Conservation (phyloP, 805 yeast species). For the Kodamaea neixiangensis region DNA sequence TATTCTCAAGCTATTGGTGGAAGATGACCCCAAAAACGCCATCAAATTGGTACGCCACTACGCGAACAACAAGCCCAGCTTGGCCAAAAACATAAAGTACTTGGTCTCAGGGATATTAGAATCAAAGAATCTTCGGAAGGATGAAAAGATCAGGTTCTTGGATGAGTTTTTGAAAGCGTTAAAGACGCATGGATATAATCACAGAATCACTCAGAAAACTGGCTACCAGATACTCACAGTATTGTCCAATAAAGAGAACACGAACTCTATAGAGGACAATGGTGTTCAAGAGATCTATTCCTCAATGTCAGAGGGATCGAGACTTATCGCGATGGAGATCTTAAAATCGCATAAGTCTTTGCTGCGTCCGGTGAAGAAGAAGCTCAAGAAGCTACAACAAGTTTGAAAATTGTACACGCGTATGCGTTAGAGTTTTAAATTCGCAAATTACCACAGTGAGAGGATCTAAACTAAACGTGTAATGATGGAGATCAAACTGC, state of each 20-base stretch:
- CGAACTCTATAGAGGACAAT: neutral
- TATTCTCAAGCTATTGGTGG: slow-evolving; percentile 28
- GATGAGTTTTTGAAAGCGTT: slow-evolving; percentile 20
- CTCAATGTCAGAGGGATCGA: slow-evolving; percentile 3
- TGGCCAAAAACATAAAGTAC: slow-evolving; percentile 21
- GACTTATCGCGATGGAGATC: slow-evolving; percentile 3
- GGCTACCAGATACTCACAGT: slow-evolving; percentile 18
- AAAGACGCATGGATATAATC: slow-evolving; percentile 21
- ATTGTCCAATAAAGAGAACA: slow-evolving; percentile 1
- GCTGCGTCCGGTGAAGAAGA: slow-evolving; percentile 8
- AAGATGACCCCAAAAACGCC: slow-evolving; percentile 27
- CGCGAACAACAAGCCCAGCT: slow-evolving; percentile 19
- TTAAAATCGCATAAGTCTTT: slow-evolving; percentile 8
- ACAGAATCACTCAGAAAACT: slow-evolving; percentile 16
- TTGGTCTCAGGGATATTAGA: slow-evolving; percentile 30
- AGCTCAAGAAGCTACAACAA: slow-evolving; percentile 2
- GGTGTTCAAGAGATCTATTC: neutral
- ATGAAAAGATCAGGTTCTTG: slow-evolving; percentile 21
- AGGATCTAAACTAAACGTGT: no score
- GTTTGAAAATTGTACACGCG: neutral
- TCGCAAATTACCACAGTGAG: neutral
- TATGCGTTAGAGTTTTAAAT: no score
- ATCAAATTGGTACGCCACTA: slow-evolving; percentile 26
- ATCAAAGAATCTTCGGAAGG: slow-evolving; percentile 16
- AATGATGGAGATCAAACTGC: no score